Base-by-base conservation (phyloP, 768 basidiomycete genomes). In the Suillus luteus region DNA sequence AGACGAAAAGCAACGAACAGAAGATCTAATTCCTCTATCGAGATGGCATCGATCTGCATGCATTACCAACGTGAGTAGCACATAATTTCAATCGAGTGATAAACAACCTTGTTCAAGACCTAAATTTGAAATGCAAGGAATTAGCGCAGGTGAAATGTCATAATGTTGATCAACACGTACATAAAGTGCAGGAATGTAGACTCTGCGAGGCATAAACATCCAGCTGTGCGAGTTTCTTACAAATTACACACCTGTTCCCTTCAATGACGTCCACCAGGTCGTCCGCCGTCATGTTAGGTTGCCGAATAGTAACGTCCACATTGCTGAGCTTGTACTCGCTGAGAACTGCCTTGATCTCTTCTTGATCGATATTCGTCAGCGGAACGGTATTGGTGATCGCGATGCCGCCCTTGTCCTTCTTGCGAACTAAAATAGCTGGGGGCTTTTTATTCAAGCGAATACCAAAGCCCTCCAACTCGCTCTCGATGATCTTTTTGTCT, bases 241-340 rank as follows among this genome's bases (percentile, higher is more conserved):
- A 19, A 67, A 59, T 27, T 15, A 63, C 69, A 63, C 67, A 88
- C 88, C 95, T 81, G 75, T 97, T 98, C 59, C 95, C 97, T 79
- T 99, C 97, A 61, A 99, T 88, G 41, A 99, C 93, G 71, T 99
- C 97, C 55, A 99, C 96, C 11, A 99, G 78, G 74, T 99, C 97
- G 73, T 99, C 97, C 1, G 95, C 86, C 1, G 95, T 98, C 7
- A 92, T 94, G 63, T 89, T 88, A 1, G 93, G 89, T 76, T 99
- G 91, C 59, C 97, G 89, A 69, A 99, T 97, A 8, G 94, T 89
- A 59, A 99, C 86, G 71, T 97, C 95, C 14, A 85, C 89, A 70
- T 96, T 98, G 77, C 81, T 93, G 60, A 95, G 84, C 70, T 83
- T 90, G 78, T 98, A 99, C 78, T 99, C 97, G 76, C 90, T 90